These are phyloP conservation scores for Fusarium hostae DNA, from an alignment of 2,329 filamentous ascomycete species.

Conservation along the genomic window DNA sequence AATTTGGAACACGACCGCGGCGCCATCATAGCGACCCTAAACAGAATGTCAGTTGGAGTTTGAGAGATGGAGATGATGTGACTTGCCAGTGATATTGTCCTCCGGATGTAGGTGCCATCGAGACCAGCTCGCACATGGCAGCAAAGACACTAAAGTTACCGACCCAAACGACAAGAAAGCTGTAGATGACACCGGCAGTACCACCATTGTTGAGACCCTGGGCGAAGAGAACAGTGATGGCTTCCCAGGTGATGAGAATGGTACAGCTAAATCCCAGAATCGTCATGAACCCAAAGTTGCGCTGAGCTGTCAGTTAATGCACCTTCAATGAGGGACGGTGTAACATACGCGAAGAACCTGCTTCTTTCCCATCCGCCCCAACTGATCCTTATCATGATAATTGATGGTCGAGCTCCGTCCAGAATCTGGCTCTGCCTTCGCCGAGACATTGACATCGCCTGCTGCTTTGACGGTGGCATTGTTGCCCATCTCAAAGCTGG, in stretches of 20 bases:
- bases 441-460: constrained; percentile 9
- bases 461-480: constrained; percentile 25
- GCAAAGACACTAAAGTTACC: constrained; percentile 58
- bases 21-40: constrained; percentile 62
- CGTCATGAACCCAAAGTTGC: constrained; percentile 61
- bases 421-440: constrained; percentile 35
- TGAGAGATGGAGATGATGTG: fast-evolving
- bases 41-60: fast-evolving
- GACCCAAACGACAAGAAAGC: constrained; percentile 60
- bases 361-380: constrained; percentile 46
- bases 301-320: constrained; percentile 39
- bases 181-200: constrained; percentile 63
- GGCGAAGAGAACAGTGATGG: constrained; percentile 48
- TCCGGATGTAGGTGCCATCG: constrained; percentile 61
- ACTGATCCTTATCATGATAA: constrained; percentile 40
- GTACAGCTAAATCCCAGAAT: constrained; percentile 65
- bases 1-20: constrained; percentile 60
- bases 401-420: constrained; percentile 15
- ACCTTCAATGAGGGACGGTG: fast-evolving
- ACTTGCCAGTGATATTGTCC: constrained; percentile 67
- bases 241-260: constrained; percentile 65
- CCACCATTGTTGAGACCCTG: constrained; percentile 61
- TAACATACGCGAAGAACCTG: constrained; percentile 34
- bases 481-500: constrained; percentile 42
- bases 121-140: constrained; percentile 55